Conservation (phyloP, 805 yeast genomes). For the Myxozyma udenii region DNA sequence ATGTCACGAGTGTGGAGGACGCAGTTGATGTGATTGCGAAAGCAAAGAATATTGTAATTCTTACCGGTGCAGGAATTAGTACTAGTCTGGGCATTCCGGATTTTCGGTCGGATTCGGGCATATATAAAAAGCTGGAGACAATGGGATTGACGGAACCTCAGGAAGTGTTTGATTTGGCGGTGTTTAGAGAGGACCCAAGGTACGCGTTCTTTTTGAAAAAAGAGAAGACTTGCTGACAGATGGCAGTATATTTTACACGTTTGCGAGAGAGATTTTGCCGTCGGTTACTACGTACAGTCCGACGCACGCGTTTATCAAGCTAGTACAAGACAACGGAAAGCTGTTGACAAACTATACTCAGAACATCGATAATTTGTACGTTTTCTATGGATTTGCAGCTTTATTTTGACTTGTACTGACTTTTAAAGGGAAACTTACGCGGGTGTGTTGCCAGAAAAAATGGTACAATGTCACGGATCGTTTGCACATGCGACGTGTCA, state of each 20-base stretch:
- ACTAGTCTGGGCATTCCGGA: conserved; percentile 90
- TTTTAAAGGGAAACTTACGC: conserved; percentile 45
- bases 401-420: neutral
- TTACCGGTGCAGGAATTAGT: conserved; percentile 93
- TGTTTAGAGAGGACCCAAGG: conserved; percentile 70
- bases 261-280: conserved; percentile 81
- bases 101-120: conserved; percentile 83
- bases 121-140: conserved; percentile 64
- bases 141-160: conserved; percentile 83
- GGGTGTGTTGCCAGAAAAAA: conserved; percentile 61
- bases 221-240: too few species aligned
- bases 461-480: conserved; percentile 90
- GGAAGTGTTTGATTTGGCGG: conserved; percentile 73
- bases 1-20: conserved; percentile 57
- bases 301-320: conserved; percentile 72
- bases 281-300: conserved; percentile 63
- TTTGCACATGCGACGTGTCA: conserved; percentile 84
- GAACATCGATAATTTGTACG: conserved; percentile 83
- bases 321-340: conserved; percentile 72
- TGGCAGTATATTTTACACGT: conserved; percentile 69
- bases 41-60: conserved; percentile 61
- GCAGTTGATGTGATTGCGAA: conserved; percentile 52
- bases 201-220: neutral
- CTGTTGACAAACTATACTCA: conserved; percentile 83
- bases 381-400: conserved; percentile 25